These are phyloP conservation scores for Prunus yedoensis DNA, from an alignment of 331 rosid species.

Conservation along the genomic window DNA sequence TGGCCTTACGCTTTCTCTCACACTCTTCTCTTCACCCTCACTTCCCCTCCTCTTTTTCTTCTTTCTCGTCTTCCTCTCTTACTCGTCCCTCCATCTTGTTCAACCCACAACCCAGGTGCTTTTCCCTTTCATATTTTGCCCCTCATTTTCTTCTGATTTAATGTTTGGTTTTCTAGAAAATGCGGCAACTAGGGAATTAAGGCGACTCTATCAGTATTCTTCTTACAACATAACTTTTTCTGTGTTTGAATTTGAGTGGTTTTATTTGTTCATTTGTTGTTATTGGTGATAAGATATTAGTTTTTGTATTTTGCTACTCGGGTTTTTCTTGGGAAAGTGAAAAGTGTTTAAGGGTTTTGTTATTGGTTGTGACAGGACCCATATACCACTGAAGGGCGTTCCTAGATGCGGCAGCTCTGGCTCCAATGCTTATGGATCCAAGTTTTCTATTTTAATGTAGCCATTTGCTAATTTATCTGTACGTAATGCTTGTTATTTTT, in stretches of 20 bases:
- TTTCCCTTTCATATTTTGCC: background rate
- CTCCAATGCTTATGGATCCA: constrained; percentile 63
- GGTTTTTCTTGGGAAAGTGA: background rate
- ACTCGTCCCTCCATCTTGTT: constrained; percentile 33
- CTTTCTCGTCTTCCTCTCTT: constrained; percentile 21
- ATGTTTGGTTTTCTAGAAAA: background rate
- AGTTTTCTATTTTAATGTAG: background rate
- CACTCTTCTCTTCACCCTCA: constrained; percentile 34
- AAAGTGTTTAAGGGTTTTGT: constrained; percentile 2
- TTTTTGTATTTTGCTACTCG: background rate
- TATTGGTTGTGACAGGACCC: constrained; percentile 37
- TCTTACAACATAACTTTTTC: background rate
- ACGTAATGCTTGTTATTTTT: background rate
- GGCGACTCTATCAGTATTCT: background rate
- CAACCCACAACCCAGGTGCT: constrained; percentile 46
- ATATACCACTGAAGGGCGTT: constrained; percentile 39
- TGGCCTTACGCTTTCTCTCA: constrained; percentile 62
- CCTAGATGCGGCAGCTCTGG: constrained; percentile 46
- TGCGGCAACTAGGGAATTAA: background rate
- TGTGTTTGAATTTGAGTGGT: background rate
- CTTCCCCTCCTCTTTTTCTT: constrained; percentile 22
- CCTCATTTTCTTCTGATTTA: background rate
- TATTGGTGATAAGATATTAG: background rate
- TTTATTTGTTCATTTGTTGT: background rate
- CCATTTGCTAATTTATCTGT: background rate